Evolutionary conservation across 2,329 filamentous ascomycete genomes (phyloP).

Genomic region (Teratosphaeria nubilosa): DNA sequence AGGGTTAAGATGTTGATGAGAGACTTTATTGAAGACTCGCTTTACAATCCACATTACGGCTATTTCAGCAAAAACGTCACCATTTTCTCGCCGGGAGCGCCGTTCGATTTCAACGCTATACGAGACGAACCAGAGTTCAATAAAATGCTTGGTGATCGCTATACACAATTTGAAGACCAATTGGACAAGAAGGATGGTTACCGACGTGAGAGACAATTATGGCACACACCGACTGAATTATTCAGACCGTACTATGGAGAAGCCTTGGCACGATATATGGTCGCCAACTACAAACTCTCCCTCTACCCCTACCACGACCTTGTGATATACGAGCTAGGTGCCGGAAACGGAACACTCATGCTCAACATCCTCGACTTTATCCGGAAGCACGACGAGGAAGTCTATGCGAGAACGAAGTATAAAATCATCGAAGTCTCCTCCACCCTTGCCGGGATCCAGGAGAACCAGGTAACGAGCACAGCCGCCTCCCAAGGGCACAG

Average conservation of each 20-base stretch:
- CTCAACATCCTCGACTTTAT: slow-evolving; percentile 96
- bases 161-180: slow-evolving; percentile 79
- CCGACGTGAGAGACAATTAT: slow-evolving; percentile 76
- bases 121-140: slow-evolving; percentile 82
- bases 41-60: slow-evolving; percentile 22
- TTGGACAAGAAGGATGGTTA: slow-evolving; percentile 59
- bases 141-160: slow-evolving; percentile 62
- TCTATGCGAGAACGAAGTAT: slow-evolving; percentile 88
- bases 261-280: slow-evolving; percentile 88
- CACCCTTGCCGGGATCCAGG: slow-evolving; percentile 68
- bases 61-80: slow-evolving; percentile 28
- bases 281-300: slow-evolving; percentile 90
- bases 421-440: slow-evolving; percentile 93
- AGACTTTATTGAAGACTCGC: slow-evolving; percentile 86
- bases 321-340: slow-evolving; percentile 97
- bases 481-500: slow-evolving; percentile 64
- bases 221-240: slow-evolving; percentile 96
- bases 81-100: slow-evolving; percentile 79
- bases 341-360: slow-evolving; percentile 95
- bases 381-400: slow-evolving; percentile 74
- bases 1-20: slow-evolving; percentile 94
- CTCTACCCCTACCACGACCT: slow-evolving; percentile 93
- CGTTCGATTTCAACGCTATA: slow-evolving; percentile 77
- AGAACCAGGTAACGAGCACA: slow-evolving; percentile 55
- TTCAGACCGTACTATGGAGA: slow-evolving; percentile 96